Evolutionary conservation across 73 alveolate genomes (phyloP).

Genomic region (Tetrahymena malaccensis): DNA sequence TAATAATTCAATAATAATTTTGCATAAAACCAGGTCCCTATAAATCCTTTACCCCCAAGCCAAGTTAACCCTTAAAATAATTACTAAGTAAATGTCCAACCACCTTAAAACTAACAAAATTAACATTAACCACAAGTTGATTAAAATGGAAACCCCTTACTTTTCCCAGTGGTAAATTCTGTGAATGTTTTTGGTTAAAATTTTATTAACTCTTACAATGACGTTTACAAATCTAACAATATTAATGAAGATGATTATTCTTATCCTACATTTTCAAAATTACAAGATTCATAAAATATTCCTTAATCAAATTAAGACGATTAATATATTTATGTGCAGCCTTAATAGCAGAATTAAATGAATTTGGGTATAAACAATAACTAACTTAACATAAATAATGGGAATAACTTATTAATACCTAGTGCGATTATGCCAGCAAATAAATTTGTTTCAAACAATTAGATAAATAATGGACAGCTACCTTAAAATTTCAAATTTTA

Average conservation of each 20-base stretch:
- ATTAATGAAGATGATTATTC: background rate
- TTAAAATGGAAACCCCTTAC: background rate
- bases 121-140: background rate
- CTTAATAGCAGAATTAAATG: background rate
- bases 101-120: background rate
- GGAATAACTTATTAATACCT: background rate
- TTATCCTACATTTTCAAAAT: background rate
- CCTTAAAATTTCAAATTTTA: background rate
- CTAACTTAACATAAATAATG: background rate
- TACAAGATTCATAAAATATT: background rate
- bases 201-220: background rate
- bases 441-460: background rate
- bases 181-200: background rate
- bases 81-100: background rate
- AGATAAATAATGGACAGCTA: background rate
- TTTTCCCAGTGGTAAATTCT: background rate
- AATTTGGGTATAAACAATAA: background rate
- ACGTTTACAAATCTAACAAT: background rate
- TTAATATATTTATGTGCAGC: background rate
- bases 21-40: background rate
- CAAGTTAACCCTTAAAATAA: background rate
- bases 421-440: background rate
- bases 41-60: background rate
- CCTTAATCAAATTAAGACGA: background rate
- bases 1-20: background rate